Evolutionary conservation across 805 yeast genomes (phyloP), one percentile per base, ranked within the genome.

Genomic region (Candida nitratophila): DNA sequence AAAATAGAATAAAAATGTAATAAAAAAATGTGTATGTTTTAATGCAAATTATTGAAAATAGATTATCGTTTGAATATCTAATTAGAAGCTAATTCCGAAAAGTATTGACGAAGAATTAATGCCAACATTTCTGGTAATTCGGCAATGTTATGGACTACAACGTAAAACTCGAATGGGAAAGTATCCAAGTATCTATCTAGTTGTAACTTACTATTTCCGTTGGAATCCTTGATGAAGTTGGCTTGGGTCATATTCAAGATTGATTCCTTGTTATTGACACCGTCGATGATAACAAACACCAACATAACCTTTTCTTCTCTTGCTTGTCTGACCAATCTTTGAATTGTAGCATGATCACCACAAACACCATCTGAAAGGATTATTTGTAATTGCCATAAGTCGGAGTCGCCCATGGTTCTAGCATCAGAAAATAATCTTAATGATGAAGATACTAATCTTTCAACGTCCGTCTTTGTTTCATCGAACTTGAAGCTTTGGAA

Each of bases 101-200:
- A 95, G 64, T 86, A 93, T 63, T 93, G 99, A 55, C 98, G 79
- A 47, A 93, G 72, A 49, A 95, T 91, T 51, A 84, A 71, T 1
- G 97, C 79, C 44, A 93, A 71, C 83, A 93, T 89, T 57, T 83
- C 86, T 15, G 99, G 99, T 33, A 93, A 72, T 65, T 91, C 98
- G 40, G 74, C 74, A 52, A 95, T 85, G 57, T 91, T 81, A 53
- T 86, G 81, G 22, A 93, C 97, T 52, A 95, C 91, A 47, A 91
- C 96, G 59, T 91, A 93, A 61, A 85, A 93, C 60, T 93, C 98
- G 65, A 93, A 93, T 54, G 99, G 98, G 81, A 93, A 93, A 26
- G 86, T 76, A 54, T 91, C 96, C 62, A 93, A 74, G 57, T 93
- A 93, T 53, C 82, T 86, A 47, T 79, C 82, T 47, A 93, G 93